A percentile compares a stretch with the other conserved stretches of the same genome.
These are phyloP conservation scores for Barnettozyma californica DNA, from an alignment of 805 yeast species.

Conservation along the genomic window DNA sequence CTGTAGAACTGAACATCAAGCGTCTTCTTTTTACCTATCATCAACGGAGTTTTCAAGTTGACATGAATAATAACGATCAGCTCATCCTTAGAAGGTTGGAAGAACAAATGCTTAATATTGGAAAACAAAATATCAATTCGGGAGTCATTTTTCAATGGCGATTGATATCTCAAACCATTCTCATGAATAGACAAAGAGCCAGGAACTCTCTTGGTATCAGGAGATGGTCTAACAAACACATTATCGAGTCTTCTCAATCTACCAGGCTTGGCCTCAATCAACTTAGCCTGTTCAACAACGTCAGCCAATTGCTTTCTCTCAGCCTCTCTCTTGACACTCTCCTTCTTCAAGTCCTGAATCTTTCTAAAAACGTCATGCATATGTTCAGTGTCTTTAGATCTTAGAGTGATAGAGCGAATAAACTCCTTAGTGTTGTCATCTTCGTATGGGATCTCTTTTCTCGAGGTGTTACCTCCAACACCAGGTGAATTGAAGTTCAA, in stretches of 20 bases:
- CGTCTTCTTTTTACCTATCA: slow-evolving; percentile 94
- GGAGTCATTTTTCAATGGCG: slow-evolving; percentile 79
- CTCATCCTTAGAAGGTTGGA: slow-evolving; percentile 95
- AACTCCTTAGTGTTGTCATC: slow-evolving; percentile 83
- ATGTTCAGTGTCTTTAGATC: slow-evolving; percentile 87
- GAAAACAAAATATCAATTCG: slow-evolving; percentile 82
- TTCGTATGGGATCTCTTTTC: slow-evolving; percentile 85
- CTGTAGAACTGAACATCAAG: slow-evolving; percentile 94
- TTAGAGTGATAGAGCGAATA: slow-evolving; percentile 77
- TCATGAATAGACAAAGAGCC: slow-evolving; percentile 89
- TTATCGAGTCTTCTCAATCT: slow-evolving; percentile 84
- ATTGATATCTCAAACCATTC: slow-evolving; percentile 92
- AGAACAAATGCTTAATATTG: slow-evolving; percentile 88
- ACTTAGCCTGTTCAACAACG: slow-evolving; percentile 86
- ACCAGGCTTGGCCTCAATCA: slow-evolving; percentile 75
- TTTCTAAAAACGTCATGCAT: slow-evolving; percentile 86
- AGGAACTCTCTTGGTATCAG: slow-evolving; percentile 93
- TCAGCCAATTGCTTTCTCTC: slow-evolving; percentile 91
- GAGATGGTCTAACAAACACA: slow-evolving; percentile 90
- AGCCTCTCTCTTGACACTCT: slow-evolving; percentile 81
- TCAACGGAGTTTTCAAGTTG: slow-evolving; percentile 86
- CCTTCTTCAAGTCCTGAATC: slow-evolving; percentile 88
- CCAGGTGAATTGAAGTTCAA: slow-evolving; percentile 94
- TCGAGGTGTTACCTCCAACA: slow-evolving; percentile 61
- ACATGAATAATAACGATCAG: slow-evolving; percentile 87